Evolutionary conservation across 1,284 basidiomycete species (phyloP).

Genomic region (Trichosporon asahii): DNA sequence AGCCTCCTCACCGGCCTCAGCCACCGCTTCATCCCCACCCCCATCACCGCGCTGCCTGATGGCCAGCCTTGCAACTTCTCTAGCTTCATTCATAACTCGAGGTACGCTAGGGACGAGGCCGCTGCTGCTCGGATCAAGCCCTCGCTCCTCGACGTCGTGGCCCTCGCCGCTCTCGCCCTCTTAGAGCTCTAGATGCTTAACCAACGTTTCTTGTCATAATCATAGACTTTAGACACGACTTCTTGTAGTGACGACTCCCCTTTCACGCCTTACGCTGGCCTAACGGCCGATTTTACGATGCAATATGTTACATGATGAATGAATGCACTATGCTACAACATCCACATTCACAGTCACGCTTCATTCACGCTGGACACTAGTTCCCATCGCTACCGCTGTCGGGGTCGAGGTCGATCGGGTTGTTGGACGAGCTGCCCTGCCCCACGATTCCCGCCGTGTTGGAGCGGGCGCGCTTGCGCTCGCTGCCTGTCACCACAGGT

Average conservation of each 20-base stretch:
- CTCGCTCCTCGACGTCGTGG: not conserved
- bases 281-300: not conserved
- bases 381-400: not conserved
- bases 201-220: not conserved
- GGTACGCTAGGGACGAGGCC: not conserved
- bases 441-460: not conserved
- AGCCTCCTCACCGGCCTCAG: constrained; percentile 41
- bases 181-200: not conserved
- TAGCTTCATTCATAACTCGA: not conserved
- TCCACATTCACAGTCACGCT: not conserved
- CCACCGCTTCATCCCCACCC: constrained; percentile 45
- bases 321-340: constrained; percentile 10
- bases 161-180: not conserved
- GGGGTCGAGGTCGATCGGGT: constrained; percentile 2
- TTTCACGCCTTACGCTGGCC: too few relatives aligned
- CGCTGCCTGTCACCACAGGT: not conserved
- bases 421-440: not conserved
- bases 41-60: constrained; percentile 27
- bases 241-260: too few relatives aligned
- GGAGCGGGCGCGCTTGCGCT: not conserved
- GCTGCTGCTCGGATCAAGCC: not conserved
- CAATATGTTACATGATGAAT: constrained; percentile 3
- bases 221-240: not conserved
- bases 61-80: constrained; percentile 17
- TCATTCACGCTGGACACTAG: too few relatives aligned